Conservation (phyloP, 2,329 filamentous ascomycete species). For the Cytospora chrysosperma region DNA sequence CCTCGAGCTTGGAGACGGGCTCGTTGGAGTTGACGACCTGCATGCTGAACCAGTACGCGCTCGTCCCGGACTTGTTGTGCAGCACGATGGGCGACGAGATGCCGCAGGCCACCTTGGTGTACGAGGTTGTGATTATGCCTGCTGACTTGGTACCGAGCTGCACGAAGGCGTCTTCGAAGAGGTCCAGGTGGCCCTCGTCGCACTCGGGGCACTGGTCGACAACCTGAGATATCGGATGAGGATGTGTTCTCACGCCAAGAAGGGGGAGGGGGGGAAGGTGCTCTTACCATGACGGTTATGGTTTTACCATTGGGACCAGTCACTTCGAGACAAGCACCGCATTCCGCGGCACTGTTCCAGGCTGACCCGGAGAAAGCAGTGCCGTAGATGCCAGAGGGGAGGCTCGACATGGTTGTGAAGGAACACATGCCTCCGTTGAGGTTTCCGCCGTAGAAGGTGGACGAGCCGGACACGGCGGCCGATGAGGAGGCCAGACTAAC, state of each 20-base stretch:
- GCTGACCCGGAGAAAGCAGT: conserved; percentile 59
- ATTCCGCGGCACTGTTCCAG: conserved; percentile 57
- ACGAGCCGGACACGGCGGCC: conserved; percentile 36
- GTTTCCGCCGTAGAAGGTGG: conserved; percentile 57
- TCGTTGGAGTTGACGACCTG: conserved; percentile 65
- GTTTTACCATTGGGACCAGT: conserved; percentile 55
- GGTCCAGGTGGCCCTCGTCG: conserved; percentile 41
- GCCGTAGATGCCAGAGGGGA: conserved; percentile 58
- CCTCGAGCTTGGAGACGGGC: conserved; percentile 55
- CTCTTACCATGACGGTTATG: conserved; percentile 62
- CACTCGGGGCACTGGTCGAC: conserved; percentile 48
- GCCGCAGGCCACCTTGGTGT: conserved; percentile 40
- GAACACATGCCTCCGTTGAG: conserved; percentile 60
- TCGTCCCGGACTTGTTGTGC: conserved; percentile 46
- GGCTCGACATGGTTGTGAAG: conserved; percentile 57
- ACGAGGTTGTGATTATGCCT: conserved; percentile 38
- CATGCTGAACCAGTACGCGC: conserved; percentile 49
- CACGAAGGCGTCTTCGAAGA: conserved; percentile 44
- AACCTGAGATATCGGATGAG: conserved; percentile 31
- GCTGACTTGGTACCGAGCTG: conserved; percentile 36
- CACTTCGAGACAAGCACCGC: conserved; percentile 62
- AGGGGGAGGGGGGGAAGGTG: conserved; percentile 3
- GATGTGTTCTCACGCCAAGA: background rate
- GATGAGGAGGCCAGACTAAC: background rate
- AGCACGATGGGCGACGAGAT: conserved; percentile 43